Evolutionary conservation across 768 basidiomycete species (phyloP).

Genomic region (Auriscalpium vulgare): DNA sequence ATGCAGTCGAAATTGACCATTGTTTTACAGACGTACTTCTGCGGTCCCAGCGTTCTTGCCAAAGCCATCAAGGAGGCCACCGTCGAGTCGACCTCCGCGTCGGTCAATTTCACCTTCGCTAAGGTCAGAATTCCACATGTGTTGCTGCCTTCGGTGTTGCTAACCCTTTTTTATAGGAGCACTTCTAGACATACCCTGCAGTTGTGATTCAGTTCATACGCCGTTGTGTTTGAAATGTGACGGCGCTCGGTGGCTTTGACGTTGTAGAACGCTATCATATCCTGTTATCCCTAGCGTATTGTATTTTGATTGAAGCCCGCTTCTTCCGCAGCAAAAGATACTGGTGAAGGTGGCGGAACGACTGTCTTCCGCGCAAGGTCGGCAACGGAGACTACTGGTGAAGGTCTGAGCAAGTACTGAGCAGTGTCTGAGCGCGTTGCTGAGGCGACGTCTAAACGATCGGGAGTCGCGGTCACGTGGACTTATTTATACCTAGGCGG

Average conservation of each 20-base stretch:
- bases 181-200: slow-evolving; percentile 35
- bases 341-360: no score
- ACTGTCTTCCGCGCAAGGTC: no score
- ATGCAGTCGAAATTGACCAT: slow-evolving; percentile 1
- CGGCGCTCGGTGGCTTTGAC: no score
- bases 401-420: no score
- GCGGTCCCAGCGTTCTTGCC: slow-evolving; percentile 71
- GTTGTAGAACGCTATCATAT: no score
- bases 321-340: no score
- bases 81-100: slow-evolving; percentile 40
- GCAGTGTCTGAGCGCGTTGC: no score
- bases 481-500: background rate
- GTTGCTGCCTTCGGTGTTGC: slow-evolving; percentile 12
- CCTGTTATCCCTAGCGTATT: no score
- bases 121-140: slow-evolving; percentile 44
- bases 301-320: no score
- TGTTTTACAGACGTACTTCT: slow-evolving; percentile 71
- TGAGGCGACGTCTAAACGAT: background rate
- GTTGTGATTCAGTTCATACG: no score
- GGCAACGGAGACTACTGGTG: no score
- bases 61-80: slow-evolving; percentile 72
- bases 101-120: slow-evolving; percentile 71
- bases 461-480: background rate
- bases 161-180: slow-evolving; percentile 35
- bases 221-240: no score